Base-by-base conservation (phyloP, 164 flowering plant species). In the Aristolochia contorta region DNA sequence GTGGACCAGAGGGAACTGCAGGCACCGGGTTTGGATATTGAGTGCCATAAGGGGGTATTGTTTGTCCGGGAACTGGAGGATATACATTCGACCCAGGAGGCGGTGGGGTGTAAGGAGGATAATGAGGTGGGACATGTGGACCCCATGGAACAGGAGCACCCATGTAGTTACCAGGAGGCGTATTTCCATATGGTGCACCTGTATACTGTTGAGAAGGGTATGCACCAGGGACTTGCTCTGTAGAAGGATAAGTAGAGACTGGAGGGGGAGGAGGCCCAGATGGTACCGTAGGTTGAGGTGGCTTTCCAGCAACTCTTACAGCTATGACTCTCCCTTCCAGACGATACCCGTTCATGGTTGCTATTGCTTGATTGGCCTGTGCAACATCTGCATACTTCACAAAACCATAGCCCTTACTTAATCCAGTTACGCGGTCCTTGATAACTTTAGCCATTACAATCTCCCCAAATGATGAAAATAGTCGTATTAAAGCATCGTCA, bases 331-430 rank as follows among this genome's bases (percentile, higher is more conserved):
- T 75, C 19, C 96, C 96, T 24, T 92, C 96, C 6, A 92, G 68
- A 12, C 80, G 85, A 67, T 82, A 76, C 61, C 91, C 96, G 70
- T 83, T 87, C 98, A 92, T 92, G 58, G 80, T 72, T 27, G 78
- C 63, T 57, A 84, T 89, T 32, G 98, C 98, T 71, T 57, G 77
- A 72, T 84, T 89, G 0, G 98, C 98, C 78, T 85, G 87, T 25
- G 82, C 66, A 61, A 80, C 74, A 76, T 85, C 87, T 33, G 96
- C 63, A 71, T 87, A 92, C 82, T 89, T 92, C 49, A 92, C 98
- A 78, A 92, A 92, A 24, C 98, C 98, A 79, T 92, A 92, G 32
- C 98, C 98, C 72, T 89, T 92, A 73, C 96, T 89, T 67, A 83
- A 60, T 43, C 89, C 90, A 54, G 90, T 76, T 12, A 76, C 63